Percentiles rank a stretch among this genome's conserved stretches.
phyloP scores from a whole-genome alignment of 768 basidiomycete species.

The Gymnopilus dilepis region DNA sequence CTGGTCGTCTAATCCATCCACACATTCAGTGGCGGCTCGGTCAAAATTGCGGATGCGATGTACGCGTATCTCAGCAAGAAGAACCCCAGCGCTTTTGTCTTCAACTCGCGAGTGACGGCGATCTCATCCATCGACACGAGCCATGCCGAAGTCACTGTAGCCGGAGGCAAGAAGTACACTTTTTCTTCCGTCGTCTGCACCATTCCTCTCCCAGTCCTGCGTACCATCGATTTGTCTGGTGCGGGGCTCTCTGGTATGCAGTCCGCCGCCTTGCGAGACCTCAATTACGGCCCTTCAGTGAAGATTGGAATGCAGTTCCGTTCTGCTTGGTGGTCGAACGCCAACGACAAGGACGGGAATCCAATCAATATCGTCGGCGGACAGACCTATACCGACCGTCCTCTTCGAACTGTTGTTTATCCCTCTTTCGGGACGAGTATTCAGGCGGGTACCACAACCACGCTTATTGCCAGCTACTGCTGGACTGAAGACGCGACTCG shows the following conservation, averaged over 20 bases:
- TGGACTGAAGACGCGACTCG: constrained; percentile 46
- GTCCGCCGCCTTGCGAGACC: constrained; percentile 35
- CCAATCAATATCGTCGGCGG: constrained; percentile 43
- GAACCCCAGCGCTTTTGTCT: neutral
- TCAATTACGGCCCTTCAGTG: constrained; percentile 37
- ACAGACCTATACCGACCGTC: constrained; percentile 46
- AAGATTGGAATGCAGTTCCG: constrained; percentile 44
- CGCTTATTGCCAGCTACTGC: constrained; percentile 46
- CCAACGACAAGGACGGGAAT: constrained; percentile 22
- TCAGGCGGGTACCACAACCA: constrained; percentile 24
- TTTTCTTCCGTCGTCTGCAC: constrained; percentile 38
- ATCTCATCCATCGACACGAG: constrained; percentile 12
- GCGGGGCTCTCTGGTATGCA: constrained; percentile 34
- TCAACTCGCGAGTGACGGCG: constrained; percentile 10
- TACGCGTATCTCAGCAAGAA: neutral
- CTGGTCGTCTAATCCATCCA: neutral
- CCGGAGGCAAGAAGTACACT: constrained; percentile 1
- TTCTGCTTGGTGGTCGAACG: constrained; percentile 39
- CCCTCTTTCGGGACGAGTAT: constrained; percentile 43
- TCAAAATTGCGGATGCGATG: constrained; percentile 12
- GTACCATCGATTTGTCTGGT: constrained; percentile 31
- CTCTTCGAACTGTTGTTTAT: constrained; percentile 47
- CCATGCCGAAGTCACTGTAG: neutral
- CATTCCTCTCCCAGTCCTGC: constrained; percentile 35
- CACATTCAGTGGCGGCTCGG: neutral